Evolutionary conservation across 129 eudicot genomes (phyloP).

Genomic region (Artemisia argyi): DNA sequence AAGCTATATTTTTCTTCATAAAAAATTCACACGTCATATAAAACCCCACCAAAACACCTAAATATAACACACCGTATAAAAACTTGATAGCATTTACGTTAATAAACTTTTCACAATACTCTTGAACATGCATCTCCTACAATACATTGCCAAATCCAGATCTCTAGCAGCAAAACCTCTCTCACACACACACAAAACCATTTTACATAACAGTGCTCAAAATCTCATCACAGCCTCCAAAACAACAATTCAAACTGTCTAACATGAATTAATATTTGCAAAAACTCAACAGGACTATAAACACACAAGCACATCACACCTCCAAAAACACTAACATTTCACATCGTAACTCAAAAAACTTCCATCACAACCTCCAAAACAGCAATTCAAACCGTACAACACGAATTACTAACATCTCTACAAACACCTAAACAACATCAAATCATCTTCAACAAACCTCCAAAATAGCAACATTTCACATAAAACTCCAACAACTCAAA

Average conservation of each 20-base stretch:
- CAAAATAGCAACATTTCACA: no score
- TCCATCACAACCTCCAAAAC: slow-evolving; percentile 8
- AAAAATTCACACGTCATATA: no score
- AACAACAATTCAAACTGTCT: background rate
- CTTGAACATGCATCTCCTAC: slow-evolving; percentile 5
- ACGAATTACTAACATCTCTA: background rate
- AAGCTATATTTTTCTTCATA: no score
- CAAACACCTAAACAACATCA: background rate
- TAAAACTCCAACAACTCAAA: no score
- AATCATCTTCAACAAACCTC: background rate
- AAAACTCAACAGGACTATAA: background rate
- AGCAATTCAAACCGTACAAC: background rate
- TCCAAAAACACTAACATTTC: background rate
- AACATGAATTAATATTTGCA: background rate
- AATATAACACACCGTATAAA: background rate
- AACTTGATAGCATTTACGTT: background rate
- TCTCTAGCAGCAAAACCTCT: background rate
- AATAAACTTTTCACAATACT: no score
- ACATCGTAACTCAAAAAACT: slow-evolving; percentile 2
- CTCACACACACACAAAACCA: background rate
- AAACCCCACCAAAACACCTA: no score
- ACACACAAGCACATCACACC: no score
- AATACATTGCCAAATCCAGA: background rate
- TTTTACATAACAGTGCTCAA: background rate
- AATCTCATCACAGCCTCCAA: slow-evolving; percentile 5